A percentile compares a stretch with the other conserved stretches of the same genome.
Evolutionary conservation across 495 filamentous ascomycete species (phyloP).

Genomic region (Aspergillus ellipticus): DNA sequence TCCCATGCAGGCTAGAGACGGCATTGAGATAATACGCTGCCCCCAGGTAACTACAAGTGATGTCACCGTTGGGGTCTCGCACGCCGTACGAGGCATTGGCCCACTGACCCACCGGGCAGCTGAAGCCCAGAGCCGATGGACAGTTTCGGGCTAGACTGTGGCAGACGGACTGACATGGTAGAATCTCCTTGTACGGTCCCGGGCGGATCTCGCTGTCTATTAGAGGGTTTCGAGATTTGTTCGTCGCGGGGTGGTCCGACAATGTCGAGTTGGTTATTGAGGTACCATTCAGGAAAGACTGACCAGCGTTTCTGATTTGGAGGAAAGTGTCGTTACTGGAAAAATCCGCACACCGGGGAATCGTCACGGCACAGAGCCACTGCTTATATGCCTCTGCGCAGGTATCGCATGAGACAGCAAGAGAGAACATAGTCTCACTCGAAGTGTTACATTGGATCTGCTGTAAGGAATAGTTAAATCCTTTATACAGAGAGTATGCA

Average conservation of each 20-base stretch:
- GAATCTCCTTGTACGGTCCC: conserved; percentile 89
- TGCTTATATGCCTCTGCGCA: conserved; percentile 79
- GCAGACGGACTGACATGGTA: conserved; percentile 83
- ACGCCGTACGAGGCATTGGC: conserved; percentile 65
- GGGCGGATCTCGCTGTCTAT: conserved; percentile 72
- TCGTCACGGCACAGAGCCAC: conserved; percentile 91
- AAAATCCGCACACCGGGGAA: conserved; percentile 88
- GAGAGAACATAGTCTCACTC: conserved; percentile 69
- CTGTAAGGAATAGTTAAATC: conserved; percentile 76
- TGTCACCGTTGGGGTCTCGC: conserved; percentile 36
- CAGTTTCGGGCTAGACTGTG: conserved; percentile 79
- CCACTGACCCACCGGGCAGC: conserved; percentile 62
- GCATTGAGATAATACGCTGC: conserved; percentile 49
- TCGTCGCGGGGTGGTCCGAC: conserved; percentile 29
- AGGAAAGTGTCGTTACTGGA: conserved; percentile 52
- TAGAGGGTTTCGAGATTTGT: conserved; percentile 58
- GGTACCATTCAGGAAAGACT: conserved; percentile 65
- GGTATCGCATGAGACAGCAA: conserved; percentile 68
- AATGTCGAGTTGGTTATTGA: conserved; percentile 38
- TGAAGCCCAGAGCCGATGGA: conserved; percentile 72
- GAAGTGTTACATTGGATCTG: conserved; percentile 82
- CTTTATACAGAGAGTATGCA: conserved; percentile 56
- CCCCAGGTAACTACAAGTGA: conserved; percentile 58
- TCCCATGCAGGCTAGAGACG: conserved; percentile 14
- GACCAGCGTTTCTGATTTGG: conserved; percentile 62